Conservation (phyloP, 352 stramenopile genomes). For the Phytophthora brassicae region DNA sequence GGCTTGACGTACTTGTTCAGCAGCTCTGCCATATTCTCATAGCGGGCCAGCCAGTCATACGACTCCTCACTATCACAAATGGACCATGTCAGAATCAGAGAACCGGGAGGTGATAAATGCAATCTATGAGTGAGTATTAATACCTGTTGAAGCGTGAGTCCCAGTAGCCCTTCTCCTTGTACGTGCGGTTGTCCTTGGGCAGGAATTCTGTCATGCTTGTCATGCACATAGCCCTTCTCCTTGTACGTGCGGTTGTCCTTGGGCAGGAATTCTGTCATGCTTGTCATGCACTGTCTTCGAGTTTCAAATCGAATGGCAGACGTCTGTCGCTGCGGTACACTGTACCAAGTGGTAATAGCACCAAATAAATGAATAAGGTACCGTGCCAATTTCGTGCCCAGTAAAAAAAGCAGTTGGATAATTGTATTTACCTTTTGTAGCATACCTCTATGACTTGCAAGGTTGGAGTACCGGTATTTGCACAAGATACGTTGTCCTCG, state of each 20-base stretch:
- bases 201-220: too few relatives aligned
- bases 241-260: conserved; percentile 67
- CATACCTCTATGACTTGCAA: too few relatives aligned
- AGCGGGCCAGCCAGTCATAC: conserved; percentile 79
- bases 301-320: conserved; percentile 7
- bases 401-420: too few relatives aligned
- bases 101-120: neutral
- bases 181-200: conserved; percentile 55
- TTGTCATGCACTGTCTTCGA: neutral
- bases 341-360: too few relatives aligned
- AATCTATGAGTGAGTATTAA: too few relatives aligned
- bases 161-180: conserved; percentile 77
- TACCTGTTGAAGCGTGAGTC: conserved; percentile 63
- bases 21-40: conserved; percentile 46
- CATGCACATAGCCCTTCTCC: conserved; percentile 64
- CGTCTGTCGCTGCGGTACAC: too few relatives aligned
- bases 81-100: neutral
- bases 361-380: too few relatives aligned
- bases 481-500: too few relatives aligned
- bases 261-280: conserved; percentile 43
- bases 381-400: too few relatives aligned
- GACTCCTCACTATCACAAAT: conserved; percentile 48
- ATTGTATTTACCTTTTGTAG: too few relatives aligned
- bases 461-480: too few relatives aligned
- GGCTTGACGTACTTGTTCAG: conserved; percentile 43